Conservation (phyloP, 2,329 filamentous ascomycete species). For the Fusarium sp. region DNA sequence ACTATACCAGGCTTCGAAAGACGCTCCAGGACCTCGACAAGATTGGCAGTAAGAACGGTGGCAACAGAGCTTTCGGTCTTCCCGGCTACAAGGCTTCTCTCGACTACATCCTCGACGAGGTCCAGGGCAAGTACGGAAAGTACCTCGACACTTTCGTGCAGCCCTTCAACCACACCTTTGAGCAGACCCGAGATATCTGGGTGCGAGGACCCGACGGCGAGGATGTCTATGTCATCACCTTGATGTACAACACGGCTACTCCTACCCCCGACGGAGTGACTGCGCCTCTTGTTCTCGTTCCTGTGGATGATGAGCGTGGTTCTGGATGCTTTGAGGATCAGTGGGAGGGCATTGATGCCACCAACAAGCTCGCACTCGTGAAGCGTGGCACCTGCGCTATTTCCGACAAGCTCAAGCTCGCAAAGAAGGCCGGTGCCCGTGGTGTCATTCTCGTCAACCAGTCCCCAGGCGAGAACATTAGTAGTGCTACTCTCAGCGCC, state of each 20-base stretch:
- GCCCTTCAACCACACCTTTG: slow-evolving; percentile 58
- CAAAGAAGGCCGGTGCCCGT: slow-evolving; percentile 54
- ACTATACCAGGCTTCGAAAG: slow-evolving; percentile 57
- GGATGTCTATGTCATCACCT: slow-evolving; percentile 54
- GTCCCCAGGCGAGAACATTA: slow-evolving; percentile 54
- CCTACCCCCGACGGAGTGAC: slow-evolving; percentile 51
- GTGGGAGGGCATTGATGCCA: slow-evolving; percentile 57
- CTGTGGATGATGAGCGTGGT: slow-evolving; percentile 51
- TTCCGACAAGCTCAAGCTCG: slow-evolving; percentile 56
- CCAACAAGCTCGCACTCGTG: slow-evolving; percentile 56
- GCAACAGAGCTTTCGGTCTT: slow-evolving; percentile 69
- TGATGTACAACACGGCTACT: slow-evolving; percentile 60
- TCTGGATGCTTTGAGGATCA: slow-evolving; percentile 56
- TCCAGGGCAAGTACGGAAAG: slow-evolving; percentile 50
- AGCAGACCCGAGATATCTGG: slow-evolving; percentile 53
- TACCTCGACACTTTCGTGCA: slow-evolving; percentile 58
- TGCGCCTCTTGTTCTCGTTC: slow-evolving; percentile 50
- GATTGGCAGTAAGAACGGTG: slow-evolving; percentile 65
- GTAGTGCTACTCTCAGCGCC: slow-evolving; percentile 64
- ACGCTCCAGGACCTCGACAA: slow-evolving; percentile 65
- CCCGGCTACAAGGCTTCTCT: slow-evolving; percentile 68
- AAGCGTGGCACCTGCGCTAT: slow-evolving; percentile 58
- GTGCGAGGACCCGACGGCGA: slow-evolving; percentile 58
- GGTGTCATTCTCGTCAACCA: slow-evolving; percentile 72
- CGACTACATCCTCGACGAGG: slow-evolving; percentile 64